Evolutionary conservation across 2,329 filamentous ascomycete species (phyloP).

Genomic region (Sporothrix globosa): DNA sequence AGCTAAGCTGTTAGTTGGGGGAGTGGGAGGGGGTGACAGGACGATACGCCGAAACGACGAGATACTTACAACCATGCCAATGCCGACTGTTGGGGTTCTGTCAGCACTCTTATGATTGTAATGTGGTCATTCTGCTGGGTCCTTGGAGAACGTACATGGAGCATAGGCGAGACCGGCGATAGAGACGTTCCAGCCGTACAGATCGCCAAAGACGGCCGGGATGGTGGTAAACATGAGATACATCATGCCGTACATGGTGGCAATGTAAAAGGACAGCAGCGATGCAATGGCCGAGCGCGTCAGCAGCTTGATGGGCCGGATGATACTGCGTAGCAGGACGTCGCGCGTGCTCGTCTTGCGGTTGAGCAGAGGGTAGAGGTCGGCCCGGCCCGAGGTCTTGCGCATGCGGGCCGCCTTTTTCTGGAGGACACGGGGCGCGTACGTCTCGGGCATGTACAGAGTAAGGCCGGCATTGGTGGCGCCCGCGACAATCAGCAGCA

Average conservation of each 20-base stretch:
- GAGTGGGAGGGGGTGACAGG: neutral
- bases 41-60: too few relatives aligned
- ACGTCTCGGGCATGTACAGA: slow-evolving; percentile 30
- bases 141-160: slow-evolving; percentile 17
- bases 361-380: slow-evolving; percentile 35
- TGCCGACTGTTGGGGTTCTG: slow-evolving; percentile 20
- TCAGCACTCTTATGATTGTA: too few relatives aligned
- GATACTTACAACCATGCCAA: slow-evolving; percentile 30
- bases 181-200: slow-evolving; percentile 54
- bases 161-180: slow-evolving; percentile 27
- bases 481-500: slow-evolving; percentile 24
- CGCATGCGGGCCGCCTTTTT: slow-evolving; percentile 46
- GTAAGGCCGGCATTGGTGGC: slow-evolving; percentile 22
- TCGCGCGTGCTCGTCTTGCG: slow-evolving; percentile 41
- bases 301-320: slow-evolving; percentile 47
- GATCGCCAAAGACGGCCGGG: slow-evolving; percentile 52
- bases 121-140: too few relatives aligned
- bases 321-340: slow-evolving; percentile 49
- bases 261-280: slow-evolving; percentile 55
- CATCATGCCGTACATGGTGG: slow-evolving; percentile 59
- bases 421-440: slow-evolving; percentile 41
- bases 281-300: slow-evolving; percentile 51
- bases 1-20: neutral
- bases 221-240: slow-evolving; percentile 61
- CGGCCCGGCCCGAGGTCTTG: slow-evolving; percentile 43